Evolutionary conservation across 768 basidiomycete genomes (phyloP).

Genomic region (Podaxis sp.): DNA sequence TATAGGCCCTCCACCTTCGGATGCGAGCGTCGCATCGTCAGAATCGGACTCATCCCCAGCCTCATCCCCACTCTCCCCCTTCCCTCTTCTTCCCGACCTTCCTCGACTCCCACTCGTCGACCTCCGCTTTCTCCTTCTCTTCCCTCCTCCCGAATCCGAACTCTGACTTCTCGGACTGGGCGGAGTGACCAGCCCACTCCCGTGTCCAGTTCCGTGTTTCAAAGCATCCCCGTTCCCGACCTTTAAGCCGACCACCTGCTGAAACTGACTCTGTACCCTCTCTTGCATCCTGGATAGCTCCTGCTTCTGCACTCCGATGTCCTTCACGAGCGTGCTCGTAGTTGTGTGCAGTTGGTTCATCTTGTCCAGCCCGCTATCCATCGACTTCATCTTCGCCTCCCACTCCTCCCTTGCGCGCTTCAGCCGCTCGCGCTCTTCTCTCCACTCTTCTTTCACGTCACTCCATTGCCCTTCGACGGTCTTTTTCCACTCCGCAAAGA

Average conservation of each 20-base stretch:
- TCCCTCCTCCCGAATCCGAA: slow-evolving; percentile 49
- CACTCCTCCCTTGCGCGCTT: slow-evolving; percentile 76
- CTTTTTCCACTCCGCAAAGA: slow-evolving; percentile 74
- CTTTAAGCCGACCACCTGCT: slow-evolving; percentile 1
- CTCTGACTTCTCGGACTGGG: slow-evolving; percentile 75
- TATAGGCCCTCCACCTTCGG: slow-evolving; percentile 25
- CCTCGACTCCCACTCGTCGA: slow-evolving; percentile 29
- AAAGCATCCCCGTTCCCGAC: slow-evolving; percentile 36
- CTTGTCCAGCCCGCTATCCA: slow-evolving; percentile 56
- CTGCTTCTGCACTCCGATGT: slow-evolving; percentile 22
- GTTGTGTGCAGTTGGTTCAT: slow-evolving; percentile 35
- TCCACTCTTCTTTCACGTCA: slow-evolving; percentile 79
- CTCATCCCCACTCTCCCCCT: slow-evolving; percentile 18
- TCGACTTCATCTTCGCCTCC: slow-evolving; percentile 57
- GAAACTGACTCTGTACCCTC: slow-evolving; percentile 15
- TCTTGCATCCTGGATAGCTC: slow-evolving; percentile 21
- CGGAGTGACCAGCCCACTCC: slow-evolving; percentile 66
- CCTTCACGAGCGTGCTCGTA: slow-evolving; percentile 21
- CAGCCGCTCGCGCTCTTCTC: slow-evolving; percentile 74
- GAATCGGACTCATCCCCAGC: slow-evolving; percentile 15
- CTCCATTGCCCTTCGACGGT: slow-evolving; percentile 80
- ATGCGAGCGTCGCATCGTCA: slow-evolving; percentile 30
- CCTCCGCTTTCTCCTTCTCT: slow-evolving; percentile 35
- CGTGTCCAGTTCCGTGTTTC: slow-evolving; percentile 23
- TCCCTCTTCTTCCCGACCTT: slow-evolving; percentile 20